Conservation (phyloP, 2,329 filamentous ascomycete species). For the Sporothrix humicola region DNA sequence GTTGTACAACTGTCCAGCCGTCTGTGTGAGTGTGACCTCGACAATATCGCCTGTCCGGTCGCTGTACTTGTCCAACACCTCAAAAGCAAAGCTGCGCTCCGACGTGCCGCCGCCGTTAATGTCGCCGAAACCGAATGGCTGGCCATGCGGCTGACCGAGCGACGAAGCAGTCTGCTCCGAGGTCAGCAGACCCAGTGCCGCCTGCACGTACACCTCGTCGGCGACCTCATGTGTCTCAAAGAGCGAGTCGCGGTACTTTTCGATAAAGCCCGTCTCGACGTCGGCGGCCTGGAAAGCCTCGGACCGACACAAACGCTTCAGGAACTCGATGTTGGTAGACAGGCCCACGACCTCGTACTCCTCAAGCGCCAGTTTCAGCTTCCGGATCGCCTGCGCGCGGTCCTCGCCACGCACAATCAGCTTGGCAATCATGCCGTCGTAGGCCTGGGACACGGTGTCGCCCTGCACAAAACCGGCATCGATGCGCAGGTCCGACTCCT, state of each 20-base stretch:
- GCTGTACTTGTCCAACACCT: constrained; percentile 65
- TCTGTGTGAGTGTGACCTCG: constrained; percentile 57
- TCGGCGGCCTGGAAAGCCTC: constrained; percentile 82
- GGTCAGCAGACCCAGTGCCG: constrained; percentile 74
- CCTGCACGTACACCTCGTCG: constrained; percentile 82
- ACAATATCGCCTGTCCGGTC: constrained; percentile 56
- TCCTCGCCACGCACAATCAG: constrained; percentile 86
- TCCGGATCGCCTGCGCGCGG: constrained; percentile 80
- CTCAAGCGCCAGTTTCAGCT: constrained; percentile 78
- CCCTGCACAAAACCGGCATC: constrained; percentile 92
- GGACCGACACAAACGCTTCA: constrained; percentile 84
- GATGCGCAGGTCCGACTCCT: constrained; percentile 76
- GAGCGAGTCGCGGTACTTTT: constrained; percentile 80
- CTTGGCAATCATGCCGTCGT: constrained; percentile 99
- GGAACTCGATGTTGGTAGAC: constrained; percentile 94
- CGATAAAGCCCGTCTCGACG: constrained; percentile 95
- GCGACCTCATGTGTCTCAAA: constrained; percentile 68
- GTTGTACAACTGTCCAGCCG: constrained; percentile 54
- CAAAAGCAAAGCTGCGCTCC: constrained; percentile 58
- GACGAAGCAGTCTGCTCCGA: constrained; percentile 21
- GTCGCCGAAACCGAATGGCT: constrained; percentile 61
- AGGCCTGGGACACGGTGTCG: constrained; percentile 90
- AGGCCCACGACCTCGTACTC: constrained; percentile 92
- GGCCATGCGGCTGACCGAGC: constrained; percentile 48
- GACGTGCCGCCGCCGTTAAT: constrained; percentile 43